Evolutionary conservation across 1,139 yeast genomes (phyloP).

Genomic region (Suzukiozyma palmioleophila): DNA sequence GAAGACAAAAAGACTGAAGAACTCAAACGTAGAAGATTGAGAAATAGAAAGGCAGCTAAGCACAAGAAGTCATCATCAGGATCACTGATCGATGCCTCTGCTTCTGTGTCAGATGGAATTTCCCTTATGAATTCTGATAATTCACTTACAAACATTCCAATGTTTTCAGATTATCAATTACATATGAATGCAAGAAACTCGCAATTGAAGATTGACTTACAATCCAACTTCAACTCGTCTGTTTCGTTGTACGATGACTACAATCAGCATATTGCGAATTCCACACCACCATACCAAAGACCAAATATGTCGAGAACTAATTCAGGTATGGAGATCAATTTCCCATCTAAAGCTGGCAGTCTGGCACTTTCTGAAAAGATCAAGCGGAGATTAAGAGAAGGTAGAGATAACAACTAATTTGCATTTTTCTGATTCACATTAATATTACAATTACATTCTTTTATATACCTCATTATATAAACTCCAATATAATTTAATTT

Average conservation of each 20-base stretch:
- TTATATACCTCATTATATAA: slow-evolving; percentile 3
- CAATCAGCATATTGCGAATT: slow-evolving; percentile 6
- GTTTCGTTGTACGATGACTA: slow-evolving; percentile 30
- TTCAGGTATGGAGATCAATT: slow-evolving; percentile 37
- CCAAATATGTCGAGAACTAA: slow-evolving; percentile 16
- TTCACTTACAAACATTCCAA: slow-evolving; percentile 52
- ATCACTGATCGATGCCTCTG: slow-evolving; percentile 1
- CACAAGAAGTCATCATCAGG: slow-evolving; percentile 16
- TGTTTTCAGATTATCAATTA: slow-evolving; percentile 46
- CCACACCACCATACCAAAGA: slow-evolving; percentile 3
- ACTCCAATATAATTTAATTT: slow-evolving; percentile 8
- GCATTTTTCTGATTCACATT: slow-evolving; percentile 1
- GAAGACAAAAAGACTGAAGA: slow-evolving; percentile 56
- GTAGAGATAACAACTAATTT: slow-evolving; percentile 18
- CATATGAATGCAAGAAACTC: slow-evolving; percentile 31
- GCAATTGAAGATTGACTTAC: slow-evolving; percentile 20
- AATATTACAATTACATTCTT: slow-evolving; percentile 1
- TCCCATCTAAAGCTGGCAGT: slow-evolving; percentile 14
- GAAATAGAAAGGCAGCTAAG: slow-evolving; percentile 19
- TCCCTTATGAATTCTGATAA: slow-evolving; percentile 51
- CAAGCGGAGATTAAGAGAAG: slow-evolving; percentile 31
- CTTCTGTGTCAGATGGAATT: slow-evolving; percentile 46
- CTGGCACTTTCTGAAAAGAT: slow-evolving; percentile 31
- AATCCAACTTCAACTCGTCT: slow-evolving; percentile 23
- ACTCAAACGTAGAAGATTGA: slow-evolving; percentile 42